Evolutionary conservation across 1,284 basidiomycete species (phyloP).

Genomic region (Retiboletus flavoniger): DNA sequence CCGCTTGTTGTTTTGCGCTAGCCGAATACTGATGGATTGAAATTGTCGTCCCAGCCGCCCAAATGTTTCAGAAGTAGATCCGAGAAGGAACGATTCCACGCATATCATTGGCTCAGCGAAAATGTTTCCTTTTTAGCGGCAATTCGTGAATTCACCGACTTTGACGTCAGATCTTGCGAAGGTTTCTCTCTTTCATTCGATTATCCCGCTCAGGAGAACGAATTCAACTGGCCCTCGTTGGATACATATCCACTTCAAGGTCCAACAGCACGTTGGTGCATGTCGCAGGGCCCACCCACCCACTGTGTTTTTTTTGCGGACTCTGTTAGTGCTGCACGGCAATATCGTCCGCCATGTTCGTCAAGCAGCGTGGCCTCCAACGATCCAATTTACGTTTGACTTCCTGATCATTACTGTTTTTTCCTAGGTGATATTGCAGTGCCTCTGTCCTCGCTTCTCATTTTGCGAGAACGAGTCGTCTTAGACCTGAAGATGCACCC

Average conservation of each 20-base stretch:
- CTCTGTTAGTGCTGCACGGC: not conserved
- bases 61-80: conserved; percentile 8
- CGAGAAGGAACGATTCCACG: conserved; percentile 10
- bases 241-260: conserved; percentile 2
- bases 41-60: conserved; percentile 1
- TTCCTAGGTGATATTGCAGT: conserved; percentile 15
- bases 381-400: conserved; percentile 26
- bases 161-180: not conserved
- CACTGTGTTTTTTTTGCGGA: not conserved
- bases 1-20: conserved; percentile 4
- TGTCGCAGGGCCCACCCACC: not conserved
- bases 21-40: not conserved
- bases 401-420: conserved; percentile 18
- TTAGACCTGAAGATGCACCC: conserved; percentile 8
- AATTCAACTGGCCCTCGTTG: not conserved
- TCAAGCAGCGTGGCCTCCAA: conserved; percentile 24
- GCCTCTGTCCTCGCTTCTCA: conserved; percentile 15
- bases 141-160: not conserved
- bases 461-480: conserved; percentile 14
- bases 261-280: conserved; percentile 3
- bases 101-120: conserved; percentile 2
- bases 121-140: not conserved
- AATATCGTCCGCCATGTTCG: conserved; percentile 3
- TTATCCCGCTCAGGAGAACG: not conserved
- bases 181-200: not conserved